Percentiles rank a stretch among this genome's conserved stretches.
These are phyloP conservation scores for Firmiana major DNA, from an alignment of 345 rosid species.

Conservation along the genomic window DNA sequence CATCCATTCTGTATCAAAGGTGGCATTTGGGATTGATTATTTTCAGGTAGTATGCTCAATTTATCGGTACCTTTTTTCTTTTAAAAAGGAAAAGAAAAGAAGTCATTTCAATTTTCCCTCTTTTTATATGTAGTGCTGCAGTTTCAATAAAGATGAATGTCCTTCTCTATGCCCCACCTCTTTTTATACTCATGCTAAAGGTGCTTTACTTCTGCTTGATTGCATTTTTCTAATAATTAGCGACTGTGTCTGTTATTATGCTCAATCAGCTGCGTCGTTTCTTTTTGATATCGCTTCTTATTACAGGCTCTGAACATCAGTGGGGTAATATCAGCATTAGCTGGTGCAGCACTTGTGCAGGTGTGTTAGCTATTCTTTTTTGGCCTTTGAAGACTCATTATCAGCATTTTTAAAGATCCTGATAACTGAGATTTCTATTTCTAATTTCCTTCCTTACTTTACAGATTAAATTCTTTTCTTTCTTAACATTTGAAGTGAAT, in stretches of 20 bases:
- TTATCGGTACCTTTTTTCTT: conserved; percentile 1
- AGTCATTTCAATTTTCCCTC: conserved; percentile 12
- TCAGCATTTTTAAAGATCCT: background rate
- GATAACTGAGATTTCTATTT: conserved; percentile 1
- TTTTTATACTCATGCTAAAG: conserved; percentile 75
- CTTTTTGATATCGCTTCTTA: conserved; percentile 22
- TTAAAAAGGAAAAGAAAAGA: conserved; percentile 10
- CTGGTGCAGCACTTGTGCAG: conserved; percentile 90
- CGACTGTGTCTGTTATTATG: conserved; percentile 11
- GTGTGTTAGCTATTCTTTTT: conserved; percentile 35
- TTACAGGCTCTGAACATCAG: conserved; percentile 67
- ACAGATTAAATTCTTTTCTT: background rate
- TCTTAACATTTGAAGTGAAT: conserved; percentile 6
- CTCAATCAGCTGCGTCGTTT: conserved; percentile 16
- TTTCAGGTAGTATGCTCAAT: conserved; percentile 57
- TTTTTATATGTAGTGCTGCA: conserved; percentile 50
- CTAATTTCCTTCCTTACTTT: background rate
- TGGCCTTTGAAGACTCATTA: background rate
- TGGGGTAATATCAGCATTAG: conserved; percentile 74
- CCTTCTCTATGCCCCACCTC: conserved; percentile 83
- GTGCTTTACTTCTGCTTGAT: conserved; percentile 32
- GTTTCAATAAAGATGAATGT: conserved; percentile 96
- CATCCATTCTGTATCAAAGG: conserved; percentile 51
- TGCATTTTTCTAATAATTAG: background rate
- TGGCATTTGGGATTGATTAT: conserved; percentile 85